phyloP scores from a whole-genome alignment of 2,329 filamentous ascomycete genomes.

The Coleophoma eucalyptorum region DNA sequence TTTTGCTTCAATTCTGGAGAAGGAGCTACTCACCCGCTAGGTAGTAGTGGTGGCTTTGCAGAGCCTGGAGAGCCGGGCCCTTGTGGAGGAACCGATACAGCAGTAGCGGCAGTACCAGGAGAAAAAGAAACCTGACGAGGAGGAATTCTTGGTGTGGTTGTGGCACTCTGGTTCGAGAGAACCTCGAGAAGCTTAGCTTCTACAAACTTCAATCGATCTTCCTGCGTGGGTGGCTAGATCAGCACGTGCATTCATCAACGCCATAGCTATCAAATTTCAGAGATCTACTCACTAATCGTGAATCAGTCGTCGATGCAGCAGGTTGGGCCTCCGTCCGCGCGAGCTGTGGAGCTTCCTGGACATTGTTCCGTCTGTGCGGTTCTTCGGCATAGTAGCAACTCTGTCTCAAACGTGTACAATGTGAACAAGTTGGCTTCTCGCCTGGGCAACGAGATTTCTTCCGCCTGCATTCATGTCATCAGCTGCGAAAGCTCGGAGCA shows the following conservation, averaged over 20 bases:
- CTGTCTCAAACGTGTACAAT: constrained; percentile 44
- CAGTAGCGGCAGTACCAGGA: too few relatives aligned
- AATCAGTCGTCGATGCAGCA: constrained; percentile 1
- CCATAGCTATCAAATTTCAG: too few relatives aligned
- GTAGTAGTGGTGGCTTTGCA: neutral
- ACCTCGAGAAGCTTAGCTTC: constrained; percentile 24
- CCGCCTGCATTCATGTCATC: constrained; percentile 28
- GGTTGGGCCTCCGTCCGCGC: neutral
- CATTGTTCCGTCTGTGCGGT: constrained; percentile 9
- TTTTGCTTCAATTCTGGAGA: constrained; percentile 9
- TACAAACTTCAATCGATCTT: constrained; percentile 21
- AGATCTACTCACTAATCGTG: constrained; percentile 8
- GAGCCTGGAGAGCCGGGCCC: neutral
- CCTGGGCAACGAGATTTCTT: constrained; percentile 49
- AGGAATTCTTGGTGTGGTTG: constrained; percentile 6
- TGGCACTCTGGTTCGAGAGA: constrained; percentile 15
- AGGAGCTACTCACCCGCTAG: constrained; percentile 1
- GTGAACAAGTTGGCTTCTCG: constrained; percentile 44
- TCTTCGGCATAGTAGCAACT: constrained; percentile 38
- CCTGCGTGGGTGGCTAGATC: constrained; percentile 6
- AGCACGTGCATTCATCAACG: neutral
- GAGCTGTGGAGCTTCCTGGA: neutral
- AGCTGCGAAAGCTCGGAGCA: neutral
- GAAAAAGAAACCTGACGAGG: constrained; percentile 4
- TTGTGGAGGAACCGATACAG: neutral